Percentiles rank a stretch among this genome's conserved stretches.
These are phyloP conservation scores for Lyophyllum decastes DNA, from an alignment of 768 basidiomycete species.

Conservation along the genomic window DNA sequence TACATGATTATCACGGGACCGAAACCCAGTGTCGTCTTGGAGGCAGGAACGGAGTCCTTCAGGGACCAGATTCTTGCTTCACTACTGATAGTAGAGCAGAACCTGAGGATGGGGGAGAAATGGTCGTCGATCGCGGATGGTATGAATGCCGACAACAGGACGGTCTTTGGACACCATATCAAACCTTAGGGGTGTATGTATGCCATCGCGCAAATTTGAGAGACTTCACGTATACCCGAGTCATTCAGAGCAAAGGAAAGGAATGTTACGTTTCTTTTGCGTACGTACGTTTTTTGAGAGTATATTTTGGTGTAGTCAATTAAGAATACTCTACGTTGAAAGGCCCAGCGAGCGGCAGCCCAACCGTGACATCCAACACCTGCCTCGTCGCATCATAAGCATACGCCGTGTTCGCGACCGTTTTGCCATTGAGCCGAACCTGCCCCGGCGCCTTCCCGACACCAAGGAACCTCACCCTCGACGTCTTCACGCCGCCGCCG, in stretches of 20 bases:
- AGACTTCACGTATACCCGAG: too few relatives aligned
- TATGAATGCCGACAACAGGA: neutral
- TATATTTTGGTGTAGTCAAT: too few relatives aligned
- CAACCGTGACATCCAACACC: constrained; percentile 47
- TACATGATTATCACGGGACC: neutral
- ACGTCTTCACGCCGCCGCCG: constrained; percentile 38
- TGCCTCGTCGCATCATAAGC: constrained; percentile 37
- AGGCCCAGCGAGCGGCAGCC: constrained; percentile 32
- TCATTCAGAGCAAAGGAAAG: too few relatives aligned
- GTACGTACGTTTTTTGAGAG: too few relatives aligned
- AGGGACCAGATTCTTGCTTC: constrained; percentile 8
- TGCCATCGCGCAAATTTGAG: too few relatives aligned
- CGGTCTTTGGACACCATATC: neutral
- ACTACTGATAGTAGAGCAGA: constrained; percentile 9
- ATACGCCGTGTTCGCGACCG: constrained; percentile 19
- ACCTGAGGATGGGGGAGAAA: constrained; percentile 7
- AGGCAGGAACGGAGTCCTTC: constrained; percentile 2
- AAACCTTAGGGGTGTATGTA: too few relatives aligned
- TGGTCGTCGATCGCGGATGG: constrained; percentile 1
- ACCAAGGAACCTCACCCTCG: constrained; percentile 39
- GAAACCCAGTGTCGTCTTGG: constrained; percentile 2
- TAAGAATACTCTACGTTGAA: constrained; percentile 31
- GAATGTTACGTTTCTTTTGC: too few relatives aligned
- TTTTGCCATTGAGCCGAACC: constrained; percentile 30
- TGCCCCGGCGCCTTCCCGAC: constrained; percentile 28